phyloP scores from a whole-genome alignment of 768 basidiomycete species.

The Termitomyces sp. region DNA sequence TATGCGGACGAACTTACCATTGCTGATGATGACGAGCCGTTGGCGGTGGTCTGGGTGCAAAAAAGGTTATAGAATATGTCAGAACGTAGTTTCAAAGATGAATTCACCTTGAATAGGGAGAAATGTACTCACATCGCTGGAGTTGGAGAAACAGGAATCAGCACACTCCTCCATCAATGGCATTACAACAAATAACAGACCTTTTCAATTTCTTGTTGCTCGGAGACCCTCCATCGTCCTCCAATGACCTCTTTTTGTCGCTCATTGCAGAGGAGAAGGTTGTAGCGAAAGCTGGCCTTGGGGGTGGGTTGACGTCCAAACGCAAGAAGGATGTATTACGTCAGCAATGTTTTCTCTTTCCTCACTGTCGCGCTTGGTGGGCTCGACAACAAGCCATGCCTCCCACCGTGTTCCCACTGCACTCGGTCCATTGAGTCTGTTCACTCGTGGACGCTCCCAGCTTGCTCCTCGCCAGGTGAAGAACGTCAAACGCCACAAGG shows the following conservation, averaged over 20 bases:
- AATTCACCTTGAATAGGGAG: constrained; percentile 70
- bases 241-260: constrained; percentile 63
- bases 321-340: constrained; percentile 14
- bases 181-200: constrained; percentile 35
- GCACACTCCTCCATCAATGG: constrained; percentile 8
- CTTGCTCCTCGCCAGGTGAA: constrained; percentile 85
- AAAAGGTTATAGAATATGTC: constrained; percentile 70
- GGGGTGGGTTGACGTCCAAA: constrained; percentile 1
- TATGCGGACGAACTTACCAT: constrained; percentile 38
- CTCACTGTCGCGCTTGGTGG: constrained; percentile 31
- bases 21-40: constrained; percentile 41
- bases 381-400: constrained; percentile 19
- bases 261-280: constrained; percentile 42
- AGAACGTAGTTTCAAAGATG: constrained; percentile 46
- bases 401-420: constrained; percentile 24
- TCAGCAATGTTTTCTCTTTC: constrained; percentile 45
- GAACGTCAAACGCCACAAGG: constrained; percentile 89
- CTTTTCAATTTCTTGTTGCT: constrained; percentile 66
- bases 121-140: constrained; percentile 69
- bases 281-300: not conserved
- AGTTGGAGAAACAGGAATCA: constrained; percentile 22
- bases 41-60: constrained; percentile 49
- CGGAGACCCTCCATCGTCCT: constrained; percentile 48
- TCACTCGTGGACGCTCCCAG: constrained; percentile 51
- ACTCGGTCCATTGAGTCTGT: constrained; percentile 33